These are phyloP conservation scores for Microstroma glucosiphilum DNA, from an alignment of 1,284 basidiomycete species.

Conservation along the genomic window DNA sequence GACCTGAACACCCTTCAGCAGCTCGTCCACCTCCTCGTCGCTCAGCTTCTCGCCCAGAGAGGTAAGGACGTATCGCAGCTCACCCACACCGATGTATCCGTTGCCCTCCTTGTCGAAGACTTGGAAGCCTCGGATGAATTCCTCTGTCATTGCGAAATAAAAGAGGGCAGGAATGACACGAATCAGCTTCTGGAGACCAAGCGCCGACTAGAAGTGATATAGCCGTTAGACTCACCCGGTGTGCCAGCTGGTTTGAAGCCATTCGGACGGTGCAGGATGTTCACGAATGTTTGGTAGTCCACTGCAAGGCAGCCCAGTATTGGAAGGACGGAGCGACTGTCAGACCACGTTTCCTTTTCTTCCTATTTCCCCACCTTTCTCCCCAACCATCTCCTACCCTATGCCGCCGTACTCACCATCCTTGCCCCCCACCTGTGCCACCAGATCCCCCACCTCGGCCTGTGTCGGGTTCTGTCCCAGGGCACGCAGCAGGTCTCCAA, in stretches of 20 bases:
- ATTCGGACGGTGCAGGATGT: conserved; percentile 85
- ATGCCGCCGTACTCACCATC: conserved; percentile 54
- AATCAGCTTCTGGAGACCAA: neutral
- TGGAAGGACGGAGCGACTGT: neutral
- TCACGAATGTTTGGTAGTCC: conserved; percentile 65
- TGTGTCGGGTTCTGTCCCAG: conserved; percentile 98
- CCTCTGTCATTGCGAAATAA: conserved; percentile 60
- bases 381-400: neutral
- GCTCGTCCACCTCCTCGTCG: conserved; percentile 95
- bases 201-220: too few relatives aligned
- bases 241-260: conserved; percentile 76
- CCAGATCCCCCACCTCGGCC: conserved; percentile 82
- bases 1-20: conserved; percentile 87
- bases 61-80: conserved; percentile 87
- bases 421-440: conserved; percentile 61
- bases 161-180: neutral
- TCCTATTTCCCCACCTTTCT: neutral
- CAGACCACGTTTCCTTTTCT: too few relatives aligned
- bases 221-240: conserved; percentile 23
- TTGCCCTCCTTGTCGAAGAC: conserved; percentile 98
- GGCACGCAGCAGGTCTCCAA: conserved; percentile 91
- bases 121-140: conserved; percentile 98
- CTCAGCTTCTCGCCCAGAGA: conserved; percentile 95
- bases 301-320: conserved; percentile 42
- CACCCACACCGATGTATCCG: conserved; percentile 87